Conservation (phyloP, 1,284 basidiomycete species). For the Takashimella koratensis region DNA sequence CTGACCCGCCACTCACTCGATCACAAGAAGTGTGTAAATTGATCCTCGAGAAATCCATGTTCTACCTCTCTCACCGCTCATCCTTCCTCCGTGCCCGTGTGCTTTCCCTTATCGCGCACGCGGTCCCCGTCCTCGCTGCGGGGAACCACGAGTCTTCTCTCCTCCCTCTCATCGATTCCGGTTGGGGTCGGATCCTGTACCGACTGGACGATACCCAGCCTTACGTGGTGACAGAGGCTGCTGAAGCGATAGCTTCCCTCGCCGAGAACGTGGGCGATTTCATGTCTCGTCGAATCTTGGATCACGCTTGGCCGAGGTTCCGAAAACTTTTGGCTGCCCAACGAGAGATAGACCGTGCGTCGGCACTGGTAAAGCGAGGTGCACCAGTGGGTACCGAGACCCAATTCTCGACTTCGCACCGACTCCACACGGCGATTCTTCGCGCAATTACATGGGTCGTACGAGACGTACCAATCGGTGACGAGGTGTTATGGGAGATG, state of each 20-base stretch:
- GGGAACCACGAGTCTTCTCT: slow-evolving; percentile 59
- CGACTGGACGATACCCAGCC: slow-evolving; percentile 67
- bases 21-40: slow-evolving; percentile 71
- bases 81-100: slow-evolving; percentile 77
- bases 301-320: slow-evolving; percentile 86
- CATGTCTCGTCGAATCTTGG: slow-evolving; percentile 76
- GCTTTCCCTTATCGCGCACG: slow-evolving; percentile 64
- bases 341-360: slow-evolving; percentile 59
- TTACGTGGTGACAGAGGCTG: slow-evolving; percentile 72
- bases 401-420: slow-evolving; percentile 60
- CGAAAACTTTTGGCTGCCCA: slow-evolving; percentile 59
- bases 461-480: slow-evolving; percentile 62
- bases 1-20: slow-evolving; percentile 60
- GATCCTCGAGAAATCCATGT: slow-evolving; percentile 78
- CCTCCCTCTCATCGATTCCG: slow-evolving; percentile 73
- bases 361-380: slow-evolving; percentile 59
- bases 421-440: slow-evolving; percentile 68
- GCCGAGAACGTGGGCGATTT: slow-evolving; percentile 68
- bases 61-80: slow-evolving; percentile 82
- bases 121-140: slow-evolving; percentile 66
- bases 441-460: slow-evolving; percentile 65
- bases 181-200: slow-evolving; percentile 85
- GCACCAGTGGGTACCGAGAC: slow-evolving; percentile 47
- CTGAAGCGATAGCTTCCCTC: slow-evolving; percentile 65
- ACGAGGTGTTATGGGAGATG: slow-evolving; percentile 72